Percentiles rank a stretch among this genome's conserved stretches.
Conservation (phyloP, 2,329 filamentous ascomycete species). For the Pseudocercospora musae region DNA sequence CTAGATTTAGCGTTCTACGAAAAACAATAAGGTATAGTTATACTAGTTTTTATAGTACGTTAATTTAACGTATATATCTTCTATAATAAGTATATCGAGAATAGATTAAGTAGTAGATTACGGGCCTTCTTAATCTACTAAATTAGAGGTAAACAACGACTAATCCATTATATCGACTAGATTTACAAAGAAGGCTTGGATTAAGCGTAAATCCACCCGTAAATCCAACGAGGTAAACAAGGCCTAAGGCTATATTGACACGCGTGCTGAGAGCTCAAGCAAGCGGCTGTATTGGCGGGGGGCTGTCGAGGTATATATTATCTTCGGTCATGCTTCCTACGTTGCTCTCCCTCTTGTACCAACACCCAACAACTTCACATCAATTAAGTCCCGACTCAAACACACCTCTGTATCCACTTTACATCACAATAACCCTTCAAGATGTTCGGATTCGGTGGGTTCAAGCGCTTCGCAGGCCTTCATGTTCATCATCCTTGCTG, state of each 20-base stretch:
- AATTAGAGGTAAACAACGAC: neutral
- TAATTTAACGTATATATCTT: neutral
- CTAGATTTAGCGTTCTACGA: no score
- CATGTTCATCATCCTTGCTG: neutral
- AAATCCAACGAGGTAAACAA: no score
- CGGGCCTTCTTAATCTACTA: neutral
- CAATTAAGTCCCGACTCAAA: neutral
- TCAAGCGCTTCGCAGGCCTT: neutral
- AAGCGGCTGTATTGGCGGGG: constrained; percentile 9
- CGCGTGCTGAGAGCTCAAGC: constrained; percentile 8
- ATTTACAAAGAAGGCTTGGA: neutral
- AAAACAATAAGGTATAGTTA: no score
- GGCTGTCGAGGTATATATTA: constrained; percentile 19
- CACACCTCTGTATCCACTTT: neutral
- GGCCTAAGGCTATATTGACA: no score
- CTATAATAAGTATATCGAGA: neutral
- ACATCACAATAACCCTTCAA: neutral
- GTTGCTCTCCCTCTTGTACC: constrained; percentile 2
- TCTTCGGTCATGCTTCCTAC: neutral
- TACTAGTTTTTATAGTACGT: no score
- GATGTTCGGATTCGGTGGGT: constrained; percentile 11
- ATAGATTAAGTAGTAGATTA: neutral
- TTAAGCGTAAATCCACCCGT: neutral
- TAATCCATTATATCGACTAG: neutral
- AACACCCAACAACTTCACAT: neutral